These are phyloP conservation scores for Eimeria maxima DNA, from an alignment of 169 alveolate genomes.

Conservation along the genomic window DNA sequence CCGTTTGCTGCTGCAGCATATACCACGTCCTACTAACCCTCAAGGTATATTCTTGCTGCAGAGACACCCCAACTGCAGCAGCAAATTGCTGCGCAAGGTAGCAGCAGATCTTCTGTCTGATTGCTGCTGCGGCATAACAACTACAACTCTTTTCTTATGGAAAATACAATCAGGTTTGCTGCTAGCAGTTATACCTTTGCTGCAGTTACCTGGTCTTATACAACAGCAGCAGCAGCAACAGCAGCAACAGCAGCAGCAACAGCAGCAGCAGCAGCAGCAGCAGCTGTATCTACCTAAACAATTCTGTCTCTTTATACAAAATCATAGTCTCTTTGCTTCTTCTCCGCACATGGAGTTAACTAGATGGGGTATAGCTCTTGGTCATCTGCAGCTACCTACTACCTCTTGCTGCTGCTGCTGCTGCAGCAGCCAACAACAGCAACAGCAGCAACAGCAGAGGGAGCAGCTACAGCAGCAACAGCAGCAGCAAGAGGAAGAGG, in stretches of 20 bases:
- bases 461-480: neutral
- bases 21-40: constrained; percentile 73
- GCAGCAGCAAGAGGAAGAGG: neutral
- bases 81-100: neutral
- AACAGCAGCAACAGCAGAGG: neutral
- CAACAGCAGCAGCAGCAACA: too few species aligned
- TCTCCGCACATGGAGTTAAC: constrained; percentile 80
- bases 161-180: constrained; percentile 64
- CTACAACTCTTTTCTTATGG: constrained; percentile 39
- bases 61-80: constrained; percentile 67
- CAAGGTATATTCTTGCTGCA: constrained; percentile 68
- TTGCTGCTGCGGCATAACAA: constrained; percentile 65
- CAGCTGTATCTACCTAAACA: too few species aligned
- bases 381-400: constrained; percentile 70
- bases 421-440: neutral
- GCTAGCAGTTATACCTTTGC: constrained; percentile 34
- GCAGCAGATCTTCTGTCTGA: constrained; percentile 74
- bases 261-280: too few species aligned
- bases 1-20: constrained; percentile 51
- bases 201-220: constrained; percentile 45
- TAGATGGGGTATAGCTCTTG: constrained; percentile 57
- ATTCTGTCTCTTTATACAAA: constrained; percentile 43
- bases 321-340: constrained; percentile 53
- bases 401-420: constrained; percentile 79
- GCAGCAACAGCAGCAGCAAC: constrained; percentile 1